Evolutionary conservation across 83 land plant genomes (phyloP), one percentile per base, ranked within the genome.

Genomic region (Thuja plicata): DNA sequence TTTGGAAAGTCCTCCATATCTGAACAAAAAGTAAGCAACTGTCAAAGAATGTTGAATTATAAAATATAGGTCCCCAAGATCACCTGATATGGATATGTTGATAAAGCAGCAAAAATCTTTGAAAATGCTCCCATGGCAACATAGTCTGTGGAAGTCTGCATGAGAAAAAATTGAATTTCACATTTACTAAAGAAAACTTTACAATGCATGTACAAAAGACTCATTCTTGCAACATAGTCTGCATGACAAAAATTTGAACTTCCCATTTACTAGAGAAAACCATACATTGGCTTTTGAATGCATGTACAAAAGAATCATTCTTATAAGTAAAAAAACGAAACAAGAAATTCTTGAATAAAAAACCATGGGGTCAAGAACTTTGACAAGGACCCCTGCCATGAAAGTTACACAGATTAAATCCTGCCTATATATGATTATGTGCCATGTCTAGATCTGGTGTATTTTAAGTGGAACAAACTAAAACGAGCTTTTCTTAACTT

Each of bases 81-180:
- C 55, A 83, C 85, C 85, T 83, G 85, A 46, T 83, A 83, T 46
- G 85, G 85, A 83, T 83, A 83, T 46, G 85, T 83, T 32, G n/a
- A 83, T 46, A 83, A 30, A 43, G 85, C 50, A 83, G 85, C 85
- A 83, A 83, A 45, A 83, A 46, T 24, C 55, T 83, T 83, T 83
- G 85, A 83, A 27, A 83, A 83, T n/a, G 85, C 85, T 83, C 85
- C 85, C 85, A 83, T 38, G 52, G 55, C 55, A 83, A 43, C 55
- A 83, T 83, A 83, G 48, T 83, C 85, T 46, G 52, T 54, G 46
- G 85, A 83, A n/a, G 85, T 83, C 85, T 83, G 85, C 54, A 46
- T 17, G 32, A 27, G 46, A 27, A 83, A 41, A n/a, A n/a, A 24
- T 46, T 13, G 27, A 83, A 83, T 46, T 82, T 82, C 12, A 34